These are phyloP conservation scores for Lactifluus volemus DNA, from an alignment of 768 basidiomycete species.

Conservation along the genomic window DNA sequence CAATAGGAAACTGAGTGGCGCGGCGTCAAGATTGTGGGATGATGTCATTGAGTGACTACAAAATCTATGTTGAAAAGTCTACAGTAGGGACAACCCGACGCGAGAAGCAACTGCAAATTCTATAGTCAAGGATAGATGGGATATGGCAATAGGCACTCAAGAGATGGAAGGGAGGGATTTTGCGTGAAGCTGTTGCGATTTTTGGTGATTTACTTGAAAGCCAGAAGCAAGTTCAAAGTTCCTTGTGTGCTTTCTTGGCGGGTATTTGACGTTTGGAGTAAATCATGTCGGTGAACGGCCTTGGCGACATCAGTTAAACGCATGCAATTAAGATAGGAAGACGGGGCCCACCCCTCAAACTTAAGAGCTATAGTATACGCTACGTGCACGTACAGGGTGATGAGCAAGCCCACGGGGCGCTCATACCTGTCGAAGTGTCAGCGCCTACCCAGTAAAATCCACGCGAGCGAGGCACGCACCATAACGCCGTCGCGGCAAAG, in stretches of 20 bases:
- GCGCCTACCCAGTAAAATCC: neutral
- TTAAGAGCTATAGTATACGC: slow-evolving; percentile 77
- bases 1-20: too few species aligned
- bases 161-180: neutral
- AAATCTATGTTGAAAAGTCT: too few species aligned
- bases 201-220: neutral
- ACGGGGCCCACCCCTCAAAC: slow-evolving; percentile 72
- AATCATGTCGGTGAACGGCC: slow-evolving; percentile 75
- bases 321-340: slow-evolving; percentile 25
- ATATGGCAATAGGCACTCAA: neutral
- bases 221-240: slow-evolving; percentile 19
- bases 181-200: neutral
- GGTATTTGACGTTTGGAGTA: slow-evolving; percentile 46
- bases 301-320: neutral
- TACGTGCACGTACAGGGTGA: slow-evolving; percentile 75
- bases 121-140: slow-evolving; percentile 3
- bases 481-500: slow-evolving; percentile 79
- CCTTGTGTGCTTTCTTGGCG: slow-evolving; percentile 18
- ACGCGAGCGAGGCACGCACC: slow-evolving; percentile 40
- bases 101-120: neutral
- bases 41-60: too few species aligned
- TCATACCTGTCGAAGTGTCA: slow-evolving; percentile 51
- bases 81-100: too few species aligned
- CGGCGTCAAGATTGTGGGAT: too few species aligned
- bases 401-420: slow-evolving; percentile 71